These are phyloP conservation scores for Malus hybrid DNA, from an alignment of 331 rosid species.

Conservation along the genomic window DNA sequence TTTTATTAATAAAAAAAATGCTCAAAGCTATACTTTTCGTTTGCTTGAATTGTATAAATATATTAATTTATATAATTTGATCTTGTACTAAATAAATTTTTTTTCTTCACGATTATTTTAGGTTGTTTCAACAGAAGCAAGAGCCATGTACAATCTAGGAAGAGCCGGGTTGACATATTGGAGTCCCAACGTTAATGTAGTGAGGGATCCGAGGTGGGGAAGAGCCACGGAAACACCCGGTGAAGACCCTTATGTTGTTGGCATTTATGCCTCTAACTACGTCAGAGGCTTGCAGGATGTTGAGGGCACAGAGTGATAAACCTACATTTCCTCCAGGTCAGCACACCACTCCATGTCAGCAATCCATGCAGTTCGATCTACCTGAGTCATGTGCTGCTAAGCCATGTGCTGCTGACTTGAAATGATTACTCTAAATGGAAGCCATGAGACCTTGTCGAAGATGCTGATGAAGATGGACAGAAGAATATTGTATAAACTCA, in stretches of 20 bases:
- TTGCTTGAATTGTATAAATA: too few species aligned
- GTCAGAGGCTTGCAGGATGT: constrained; percentile 19
- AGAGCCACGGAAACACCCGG: constrained; percentile 11
- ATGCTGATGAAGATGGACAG: too few species aligned
- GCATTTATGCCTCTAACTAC: background rate
- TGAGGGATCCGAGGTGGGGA: constrained; percentile 18
- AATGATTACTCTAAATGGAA: too few species aligned
- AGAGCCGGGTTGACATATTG: constrained; percentile 11
- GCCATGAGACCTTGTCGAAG: too few species aligned
- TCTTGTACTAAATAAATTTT: background rate
- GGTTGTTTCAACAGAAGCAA: constrained; percentile 18
- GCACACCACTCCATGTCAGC: too few species aligned
- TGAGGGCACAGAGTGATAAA: background rate
- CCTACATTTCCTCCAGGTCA: too few species aligned
- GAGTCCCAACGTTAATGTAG: constrained; percentile 15
- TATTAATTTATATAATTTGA: background rate
- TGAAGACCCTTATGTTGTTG: constrained; percentile 10
- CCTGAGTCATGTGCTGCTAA: too few species aligned
- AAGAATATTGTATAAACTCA: too few species aligned
- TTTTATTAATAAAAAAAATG: too few species aligned
- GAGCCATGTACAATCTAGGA: constrained; percentile 14
- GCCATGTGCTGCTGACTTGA: too few species aligned
- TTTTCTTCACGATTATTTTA: background rate
- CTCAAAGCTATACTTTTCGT: too few species aligned
- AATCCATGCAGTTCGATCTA: too few species aligned